phyloP scores from a whole-genome alignment of 345 rosid genomes.

The Arabis hirsuta region DNA sequence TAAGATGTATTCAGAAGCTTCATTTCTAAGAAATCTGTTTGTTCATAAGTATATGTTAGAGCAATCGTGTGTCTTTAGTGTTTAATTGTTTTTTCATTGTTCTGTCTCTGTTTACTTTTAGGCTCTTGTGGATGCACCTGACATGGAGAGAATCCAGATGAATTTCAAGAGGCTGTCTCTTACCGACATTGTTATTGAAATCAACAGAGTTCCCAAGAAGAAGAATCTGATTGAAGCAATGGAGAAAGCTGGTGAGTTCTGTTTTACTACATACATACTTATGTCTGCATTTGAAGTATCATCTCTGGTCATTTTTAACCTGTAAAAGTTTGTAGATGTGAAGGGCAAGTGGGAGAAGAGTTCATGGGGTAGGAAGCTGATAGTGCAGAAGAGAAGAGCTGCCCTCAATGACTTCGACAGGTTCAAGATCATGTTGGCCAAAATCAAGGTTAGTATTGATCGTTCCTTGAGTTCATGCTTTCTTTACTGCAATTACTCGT shows the following conservation, averaged over 20 bases:
- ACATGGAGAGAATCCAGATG: conserved; percentile 85
- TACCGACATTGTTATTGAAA: conserved; percentile 79
- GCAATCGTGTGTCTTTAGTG: background rate
- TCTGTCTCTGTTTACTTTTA: conserved; percentile 24
- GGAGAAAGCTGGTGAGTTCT: conserved; percentile 77
- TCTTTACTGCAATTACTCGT: background rate
- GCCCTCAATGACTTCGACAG: conserved; percentile 71
- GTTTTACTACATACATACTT: background rate
- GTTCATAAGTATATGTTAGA: background rate
- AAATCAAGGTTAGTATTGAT: conserved; percentile 64
- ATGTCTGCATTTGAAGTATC: background rate
- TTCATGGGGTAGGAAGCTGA: conserved; percentile 74
- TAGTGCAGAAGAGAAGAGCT: conserved; percentile 65
- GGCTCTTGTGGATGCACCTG: conserved; percentile 93
- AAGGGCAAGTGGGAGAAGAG: conserved; percentile 76
- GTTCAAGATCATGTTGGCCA: conserved; percentile 77
- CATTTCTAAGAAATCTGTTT: background rate
- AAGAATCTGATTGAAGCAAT: conserved; percentile 74
- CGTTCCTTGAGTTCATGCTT: no score
- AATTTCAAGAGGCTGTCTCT: conserved; percentile 87
- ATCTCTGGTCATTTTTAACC: background rate
- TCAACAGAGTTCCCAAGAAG: conserved; percentile 75
- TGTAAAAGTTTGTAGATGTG: conserved; percentile 48
- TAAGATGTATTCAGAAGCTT: background rate
- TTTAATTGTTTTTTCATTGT: background rate